Conservation (phyloP, 2,329 filamentous ascomycete species). For the Penicillium glabrum region DNA sequence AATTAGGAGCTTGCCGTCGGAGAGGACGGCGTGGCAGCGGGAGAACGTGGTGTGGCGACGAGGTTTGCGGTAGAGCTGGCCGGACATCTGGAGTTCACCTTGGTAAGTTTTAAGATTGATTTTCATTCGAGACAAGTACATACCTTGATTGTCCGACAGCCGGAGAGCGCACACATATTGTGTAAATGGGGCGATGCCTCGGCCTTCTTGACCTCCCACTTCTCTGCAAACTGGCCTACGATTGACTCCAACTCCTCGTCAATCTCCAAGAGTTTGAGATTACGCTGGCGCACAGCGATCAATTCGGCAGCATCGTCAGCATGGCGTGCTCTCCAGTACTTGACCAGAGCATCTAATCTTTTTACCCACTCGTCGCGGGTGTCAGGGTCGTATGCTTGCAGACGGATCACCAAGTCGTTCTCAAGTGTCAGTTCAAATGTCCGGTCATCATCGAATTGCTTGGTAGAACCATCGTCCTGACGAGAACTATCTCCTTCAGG, state of each 20-base stretch:
- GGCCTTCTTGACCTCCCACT: slow-evolving; percentile 67
- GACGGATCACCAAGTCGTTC: slow-evolving; percentile 61
- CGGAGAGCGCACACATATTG: slow-evolving; percentile 65
- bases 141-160: slow-evolving; percentile 60
- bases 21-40: slow-evolving; percentile 60
- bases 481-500: slow-evolving; percentile 47
- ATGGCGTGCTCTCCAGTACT: slow-evolving; percentile 62
- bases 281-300: slow-evolving; percentile 57
- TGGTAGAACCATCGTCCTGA: slow-evolving; percentile 54
- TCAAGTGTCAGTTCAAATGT: slow-evolving; percentile 63
- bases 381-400: slow-evolving; percentile 58
- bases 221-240: slow-evolving; percentile 65
- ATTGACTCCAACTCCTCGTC: slow-evolving; percentile 66
- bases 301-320: slow-evolving; percentile 58
- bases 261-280: slow-evolving; percentile 60
- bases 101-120: slow-evolving; percentile 4
- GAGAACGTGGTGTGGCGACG: slow-evolving; percentile 62
- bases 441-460: slow-evolving; percentile 55
- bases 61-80: slow-evolving; percentile 63
- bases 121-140: background rate
- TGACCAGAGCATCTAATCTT: slow-evolving; percentile 55
- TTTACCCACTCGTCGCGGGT: slow-evolving; percentile 64
- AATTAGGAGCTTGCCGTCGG: slow-evolving; percentile 60
- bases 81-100: slow-evolving; percentile 50
- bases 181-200: slow-evolving; percentile 65